Percentiles rank a stretch among this genome's conserved stretches.
These are phyloP conservation scores for Alternaria ethzedia DNA, from an alignment of 2,329 filamentous ascomycete species.

Conservation along the genomic window DNA sequence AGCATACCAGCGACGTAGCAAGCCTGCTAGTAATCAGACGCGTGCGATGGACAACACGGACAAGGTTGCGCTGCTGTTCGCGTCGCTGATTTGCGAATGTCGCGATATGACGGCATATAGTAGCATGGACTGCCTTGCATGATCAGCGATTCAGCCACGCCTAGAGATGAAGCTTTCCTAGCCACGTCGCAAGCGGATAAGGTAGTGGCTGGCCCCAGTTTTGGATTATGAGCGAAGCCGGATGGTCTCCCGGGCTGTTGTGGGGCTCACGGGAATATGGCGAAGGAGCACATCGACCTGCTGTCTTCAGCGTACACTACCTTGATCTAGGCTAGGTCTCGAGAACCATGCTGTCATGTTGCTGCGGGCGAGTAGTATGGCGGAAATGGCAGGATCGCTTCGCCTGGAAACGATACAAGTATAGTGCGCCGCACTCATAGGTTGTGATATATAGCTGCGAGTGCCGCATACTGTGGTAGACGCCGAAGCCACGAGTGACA, in stretches of 20 bases:
- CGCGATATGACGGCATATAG: background rate
- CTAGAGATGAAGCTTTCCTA: conserved; percentile 13
- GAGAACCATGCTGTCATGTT: background rate
- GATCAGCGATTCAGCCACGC: conserved; percentile 21
- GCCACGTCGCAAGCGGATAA: conserved; percentile 12
- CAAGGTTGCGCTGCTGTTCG: background rate
- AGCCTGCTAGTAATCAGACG: conserved; percentile 1
- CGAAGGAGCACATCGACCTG: conserved; percentile 5
- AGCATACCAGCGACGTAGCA: conserved; percentile 8
- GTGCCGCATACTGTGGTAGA: background rate
- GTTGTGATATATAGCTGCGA: background rate
- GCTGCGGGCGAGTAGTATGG: conserved; percentile 4
- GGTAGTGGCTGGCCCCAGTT: conserved; percentile 13
- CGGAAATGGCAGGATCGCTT: conserved; percentile 8
- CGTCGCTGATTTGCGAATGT: background rate
- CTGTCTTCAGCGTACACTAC: conserved; percentile 5
- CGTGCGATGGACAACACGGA: background rate
- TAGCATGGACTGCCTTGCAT: background rate
- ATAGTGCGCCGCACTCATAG: background rate
- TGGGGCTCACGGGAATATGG: conserved; percentile 18
- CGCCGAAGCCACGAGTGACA: background rate
- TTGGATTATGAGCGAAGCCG: conserved; percentile 9
- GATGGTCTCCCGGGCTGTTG: conserved; percentile 15
- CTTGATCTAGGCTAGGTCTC: background rate
- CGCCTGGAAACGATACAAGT: background rate